Conservation (phyloP, 2,329 filamentous ascomycete species). For the Fusarium liriodendri region DNA sequence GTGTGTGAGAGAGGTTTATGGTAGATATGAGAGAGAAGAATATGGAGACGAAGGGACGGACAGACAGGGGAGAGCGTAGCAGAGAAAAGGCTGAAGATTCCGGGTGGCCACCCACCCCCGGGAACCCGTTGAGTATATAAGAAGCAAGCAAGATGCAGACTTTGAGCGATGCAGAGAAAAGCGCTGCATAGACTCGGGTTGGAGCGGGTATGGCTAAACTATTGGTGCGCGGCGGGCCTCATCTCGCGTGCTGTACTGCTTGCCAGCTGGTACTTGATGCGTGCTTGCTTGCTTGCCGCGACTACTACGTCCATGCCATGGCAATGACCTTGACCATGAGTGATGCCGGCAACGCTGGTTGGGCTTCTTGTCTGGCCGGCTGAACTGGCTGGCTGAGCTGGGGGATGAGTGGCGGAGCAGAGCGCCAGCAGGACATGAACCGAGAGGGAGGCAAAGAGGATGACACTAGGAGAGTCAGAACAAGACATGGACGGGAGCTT, state of each 20-base stretch:
- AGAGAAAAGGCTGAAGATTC: conserved; percentile 37
- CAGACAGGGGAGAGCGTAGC: conserved; percentile 26
- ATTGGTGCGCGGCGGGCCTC: conserved; percentile 42
- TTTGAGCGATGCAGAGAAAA: conserved; percentile 28
- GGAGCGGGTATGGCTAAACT: conserved; percentile 38
- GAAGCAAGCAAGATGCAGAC: conserved; percentile 39
- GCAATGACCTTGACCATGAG: conserved; percentile 23
- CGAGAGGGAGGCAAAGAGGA: conserved; percentile 25
- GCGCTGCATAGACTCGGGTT: conserved; percentile 35
- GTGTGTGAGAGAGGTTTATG: conserved; percentile 24
- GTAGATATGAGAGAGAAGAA: conserved; percentile 21
- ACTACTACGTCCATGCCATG: conserved; percentile 22
- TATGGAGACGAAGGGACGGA: conserved; percentile 14
- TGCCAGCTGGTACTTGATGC: conserved; percentile 18
- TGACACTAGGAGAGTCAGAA: conserved; percentile 25
- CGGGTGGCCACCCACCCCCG: conserved; percentile 34
- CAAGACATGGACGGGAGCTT: conserved; percentile 35
- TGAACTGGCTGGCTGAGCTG: conserved; percentile 28
- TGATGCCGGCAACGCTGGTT: conserved; percentile 33
- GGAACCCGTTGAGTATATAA: conserved; percentile 39
- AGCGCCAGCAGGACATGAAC: conserved; percentile 3
- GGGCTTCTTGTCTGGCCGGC: conserved; percentile 11
- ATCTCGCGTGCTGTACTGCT: conserved; percentile 35
- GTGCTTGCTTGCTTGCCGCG: conserved; percentile 18
- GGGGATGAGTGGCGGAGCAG: conserved; percentile 14